Base-by-base conservation (phyloP, 345 rosid genomes). In the Hirschfeldia incana region DNA sequence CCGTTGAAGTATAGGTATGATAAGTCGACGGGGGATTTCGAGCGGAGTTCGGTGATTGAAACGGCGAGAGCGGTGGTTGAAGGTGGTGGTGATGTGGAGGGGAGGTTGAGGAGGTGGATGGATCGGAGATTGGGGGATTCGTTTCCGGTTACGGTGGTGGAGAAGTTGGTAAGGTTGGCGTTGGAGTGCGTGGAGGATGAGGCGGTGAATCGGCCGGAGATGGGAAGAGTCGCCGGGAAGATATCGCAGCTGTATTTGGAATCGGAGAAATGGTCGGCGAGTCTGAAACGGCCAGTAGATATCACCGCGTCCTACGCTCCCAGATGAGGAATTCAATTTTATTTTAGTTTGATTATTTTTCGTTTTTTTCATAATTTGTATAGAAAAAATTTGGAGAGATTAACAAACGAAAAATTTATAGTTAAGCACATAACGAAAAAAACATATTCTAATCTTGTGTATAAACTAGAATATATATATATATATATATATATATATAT, bases 201-300 rank as follows among this genome's bases (percentile, higher is more conserved):
- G 62, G 86, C 92, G 5, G 84, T 83, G 78, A 78, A 85, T 26
- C 84, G 98, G 73, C 97, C 97, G 1, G 86, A 88, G 39, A 91
- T 92, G 97, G 89, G 91, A 75, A 90, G 92, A 85, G 97, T 92
- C 65, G 90, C 90, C 3, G 90, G 91, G 1, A 92, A 88, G 80
- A 83, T 92, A 12, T 94, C 97, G 1, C 88, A 86, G 51, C 2
- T 87, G 72, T 94, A 88, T 79, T 63, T 92, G 32, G 88, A 86
- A 44, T 89, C 97, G 6, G 67, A 62, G 57, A 79, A 15, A 29
- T 94, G 98, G 98, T 84, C 83, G 1, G 84, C 87, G 3, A 81
- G n/a, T 3, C 10, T 91, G 16, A 81, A 77, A 36, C 36, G 83
- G 49, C 90, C 97, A 0, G 76, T 83, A 0, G 88, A 71, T 9